phyloP scores from a whole-genome alignment of 2,329 filamentous ascomycete species.

The Aspergillus arachidicola region DNA sequence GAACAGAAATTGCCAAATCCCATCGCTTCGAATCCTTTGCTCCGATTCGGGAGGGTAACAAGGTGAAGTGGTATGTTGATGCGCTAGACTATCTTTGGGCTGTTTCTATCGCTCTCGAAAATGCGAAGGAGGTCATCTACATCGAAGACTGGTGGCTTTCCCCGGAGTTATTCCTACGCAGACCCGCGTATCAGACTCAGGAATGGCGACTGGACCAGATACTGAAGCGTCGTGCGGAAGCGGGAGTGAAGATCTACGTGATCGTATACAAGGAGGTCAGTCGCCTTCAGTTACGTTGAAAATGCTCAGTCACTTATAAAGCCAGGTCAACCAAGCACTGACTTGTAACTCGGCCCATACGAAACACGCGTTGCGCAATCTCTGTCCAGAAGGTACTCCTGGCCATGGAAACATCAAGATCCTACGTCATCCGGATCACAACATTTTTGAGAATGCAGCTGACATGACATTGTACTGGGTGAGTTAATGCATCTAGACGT shows the following conservation, averaged over 20 bases:
- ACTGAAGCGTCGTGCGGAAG: conserved; percentile 84
- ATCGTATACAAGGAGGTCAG: conserved; percentile 83
- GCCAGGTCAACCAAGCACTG: conserved; percentile 67
- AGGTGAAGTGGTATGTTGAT: conserved; percentile 96
- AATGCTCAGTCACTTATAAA: conserved; percentile 10
- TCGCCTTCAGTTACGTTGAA: background rate
- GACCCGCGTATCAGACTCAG: conserved; percentile 79
- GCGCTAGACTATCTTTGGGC: conserved; percentile 95
- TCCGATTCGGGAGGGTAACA: conserved; percentile 80
- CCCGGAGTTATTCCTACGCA: conserved; percentile 80
- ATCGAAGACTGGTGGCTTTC: conserved; percentile 98
- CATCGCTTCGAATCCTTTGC: conserved; percentile 92
- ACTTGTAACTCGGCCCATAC: conserved; percentile 94
- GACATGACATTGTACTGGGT: conserved; percentile 96
- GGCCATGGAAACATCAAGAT: conserved; percentile 87
- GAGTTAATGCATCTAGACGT: conserved; percentile 10
- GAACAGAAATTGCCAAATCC: conserved; percentile 68
- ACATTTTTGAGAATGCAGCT: conserved; percentile 86
- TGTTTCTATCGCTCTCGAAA: conserved; percentile 85
- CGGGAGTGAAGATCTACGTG: conserved; percentile 91
- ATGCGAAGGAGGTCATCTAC: conserved; percentile 90
- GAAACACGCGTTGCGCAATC: conserved; percentile 76
- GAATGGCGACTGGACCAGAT: conserved; percentile 85
- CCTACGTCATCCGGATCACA: conserved; percentile 93
- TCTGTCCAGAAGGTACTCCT: conserved; percentile 79